Conservation (phyloP, 176 grass and related monocot genomes). For the Elymus sibiricus region DNA sequence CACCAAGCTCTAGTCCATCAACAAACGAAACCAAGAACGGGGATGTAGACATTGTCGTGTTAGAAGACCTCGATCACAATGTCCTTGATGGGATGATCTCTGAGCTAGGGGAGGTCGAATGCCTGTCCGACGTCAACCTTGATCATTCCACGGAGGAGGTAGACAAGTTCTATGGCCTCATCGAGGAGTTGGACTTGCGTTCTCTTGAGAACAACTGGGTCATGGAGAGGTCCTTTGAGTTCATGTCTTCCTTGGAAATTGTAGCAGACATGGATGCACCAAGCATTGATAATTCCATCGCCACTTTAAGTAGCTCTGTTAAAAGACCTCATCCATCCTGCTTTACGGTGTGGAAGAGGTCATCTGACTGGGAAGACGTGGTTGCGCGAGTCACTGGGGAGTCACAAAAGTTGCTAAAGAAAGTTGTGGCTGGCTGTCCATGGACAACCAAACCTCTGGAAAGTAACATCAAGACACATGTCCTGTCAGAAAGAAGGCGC, state of each 20-base stretch:
- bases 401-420: conserved; percentile 76
- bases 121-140: not conserved
- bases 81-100: not conserved
- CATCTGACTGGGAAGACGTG: not conserved
- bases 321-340: conserved; percentile 25
- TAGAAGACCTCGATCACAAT: conserved; percentile 20
- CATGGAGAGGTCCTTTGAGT: conserved; percentile 34
- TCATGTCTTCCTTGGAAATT: not conserved
- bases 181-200: conserved; percentile 35
- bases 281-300: not conserved
- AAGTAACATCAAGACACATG: conserved; percentile 40
- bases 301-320: not conserved
- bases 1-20: conserved; percentile 38
- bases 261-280: not conserved
- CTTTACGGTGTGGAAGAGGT: conserved; percentile 46
- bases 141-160: not conserved
- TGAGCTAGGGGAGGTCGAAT: not conserved
- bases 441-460: conserved; percentile 31
- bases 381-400: not conserved
- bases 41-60: conserved; percentile 14
- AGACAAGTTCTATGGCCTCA: conserved; percentile 32
- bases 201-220: conserved; percentile 35
- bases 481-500: conserved; percentile 64
- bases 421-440: conserved; percentile 26
- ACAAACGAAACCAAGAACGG: conserved; percentile 18